A percentile compares a stretch with the other conserved stretches of the same genome.
Evolutionary conservation across 1,139 yeast species (phyloP).

Genomic region (Geotrichum restrictum): DNA sequence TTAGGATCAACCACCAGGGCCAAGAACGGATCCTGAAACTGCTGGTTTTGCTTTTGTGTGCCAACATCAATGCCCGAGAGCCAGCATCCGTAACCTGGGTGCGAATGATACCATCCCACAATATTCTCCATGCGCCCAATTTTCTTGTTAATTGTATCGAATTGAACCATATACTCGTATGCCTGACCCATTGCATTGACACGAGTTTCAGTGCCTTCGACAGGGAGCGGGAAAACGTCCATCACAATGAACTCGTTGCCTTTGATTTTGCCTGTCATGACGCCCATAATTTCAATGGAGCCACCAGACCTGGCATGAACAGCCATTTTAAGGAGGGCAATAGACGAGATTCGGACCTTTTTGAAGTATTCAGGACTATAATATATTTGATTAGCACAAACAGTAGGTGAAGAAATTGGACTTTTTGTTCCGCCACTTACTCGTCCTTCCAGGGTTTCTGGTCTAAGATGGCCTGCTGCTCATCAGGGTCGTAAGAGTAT

Average conservation of each 20-base stretch:
- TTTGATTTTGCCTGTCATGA: slow-evolving; percentile 74
- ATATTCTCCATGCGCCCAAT: slow-evolving; percentile 57
- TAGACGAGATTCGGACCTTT: slow-evolving; percentile 62
- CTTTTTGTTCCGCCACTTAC: slow-evolving; percentile 23
- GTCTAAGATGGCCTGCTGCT: slow-evolving; percentile 32
- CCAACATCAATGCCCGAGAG: slow-evolving; percentile 84
- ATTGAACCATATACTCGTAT: slow-evolving; percentile 90
- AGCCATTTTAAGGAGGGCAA: slow-evolving; percentile 76
- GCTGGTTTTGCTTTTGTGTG: slow-evolving; percentile 79
- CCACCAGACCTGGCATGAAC: slow-evolving; percentile 84
- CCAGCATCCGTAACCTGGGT: slow-evolving; percentile 99
- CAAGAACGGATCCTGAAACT: slow-evolving; percentile 84
- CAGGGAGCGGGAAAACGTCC: slow-evolving; percentile 86
- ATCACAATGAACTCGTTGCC: slow-evolving; percentile 61
- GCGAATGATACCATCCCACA: slow-evolving; percentile 88
- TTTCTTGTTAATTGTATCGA: slow-evolving; percentile 57
- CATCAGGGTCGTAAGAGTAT: slow-evolving; percentile 33
- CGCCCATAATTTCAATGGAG: slow-evolving; percentile 91
- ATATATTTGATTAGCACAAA: slow-evolving; percentile 24
- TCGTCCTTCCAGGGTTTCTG: slow-evolving; percentile 47
- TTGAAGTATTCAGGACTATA: slow-evolving; percentile 56
- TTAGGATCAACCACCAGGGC: slow-evolving; percentile 87
- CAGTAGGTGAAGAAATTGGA: background rate
- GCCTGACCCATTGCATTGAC: slow-evolving; percentile 94
- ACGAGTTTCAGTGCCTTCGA: slow-evolving; percentile 92